A percentile compares a stretch with the other conserved stretches of the same genome.
Evolutionary conservation across 2,329 filamentous ascomycete genomes (phyloP).

Genomic region (Xylariales sp.): DNA sequence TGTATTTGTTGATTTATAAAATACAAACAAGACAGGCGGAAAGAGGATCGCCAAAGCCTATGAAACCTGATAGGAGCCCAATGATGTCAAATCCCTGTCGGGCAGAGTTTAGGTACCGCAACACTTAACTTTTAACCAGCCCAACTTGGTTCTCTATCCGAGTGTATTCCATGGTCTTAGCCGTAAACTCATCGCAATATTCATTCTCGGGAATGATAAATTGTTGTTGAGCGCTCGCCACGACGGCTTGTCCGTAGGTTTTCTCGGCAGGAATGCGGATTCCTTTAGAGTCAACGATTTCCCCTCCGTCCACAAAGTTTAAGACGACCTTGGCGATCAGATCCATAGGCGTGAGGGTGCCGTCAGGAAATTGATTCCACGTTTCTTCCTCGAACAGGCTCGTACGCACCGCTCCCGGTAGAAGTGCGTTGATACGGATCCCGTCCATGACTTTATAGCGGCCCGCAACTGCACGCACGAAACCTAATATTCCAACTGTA

Average conservation of each 20-base stretch:
- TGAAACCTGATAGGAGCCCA: no score
- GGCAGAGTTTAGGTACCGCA: neutral
- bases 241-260: neutral
- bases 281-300: neutral
- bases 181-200: slow-evolving; percentile 1
- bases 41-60: no score
- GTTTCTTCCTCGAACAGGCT: neutral
- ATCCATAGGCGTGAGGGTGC: neutral
- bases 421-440: neutral
- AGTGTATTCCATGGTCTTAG: slow-evolving; percentile 1
- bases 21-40: no score
- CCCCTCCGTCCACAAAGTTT: neutral
- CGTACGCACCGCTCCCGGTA: neutral
- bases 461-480: neutral
- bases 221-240: neutral
- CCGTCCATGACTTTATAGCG: neutral
- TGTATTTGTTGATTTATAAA: no score
- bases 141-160: neutral
- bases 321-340: slow-evolving; percentile 1
- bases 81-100: no score
- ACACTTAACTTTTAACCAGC: neutral
- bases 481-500: neutral
- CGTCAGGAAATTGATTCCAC: neutral
- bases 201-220: slow-evolving; percentile 1
- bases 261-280: neutral